Evolutionary conservation across 1,139 yeast genomes (phyloP), one percentile per base, ranked within the genome.

Genomic region (Geotrichum candidum): DNA sequence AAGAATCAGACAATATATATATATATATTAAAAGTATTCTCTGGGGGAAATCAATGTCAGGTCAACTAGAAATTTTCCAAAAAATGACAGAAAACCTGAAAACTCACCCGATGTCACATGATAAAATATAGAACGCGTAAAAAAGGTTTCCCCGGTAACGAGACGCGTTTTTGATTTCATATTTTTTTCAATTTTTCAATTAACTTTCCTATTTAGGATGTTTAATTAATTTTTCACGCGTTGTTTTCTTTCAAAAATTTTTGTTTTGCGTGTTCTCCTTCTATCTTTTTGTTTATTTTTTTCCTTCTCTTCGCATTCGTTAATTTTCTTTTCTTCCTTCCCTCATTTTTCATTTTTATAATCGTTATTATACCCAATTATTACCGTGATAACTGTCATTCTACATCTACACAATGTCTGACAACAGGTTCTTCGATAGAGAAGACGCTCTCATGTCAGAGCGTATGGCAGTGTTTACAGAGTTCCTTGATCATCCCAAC

Each of bases 381-480:
- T 38, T 38, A 38, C 18, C 6, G 18, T 38, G 18, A 38, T 15
- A 38, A 38, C 45, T 38, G 45, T 38, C 45, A 38, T 38, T 38
- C 4, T n/a, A 38, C 6, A 38, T 38, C 56, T 23, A 48, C 38
- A 58, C 25, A 18, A 60, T 60, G 62, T 45, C 62, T 22, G 51
- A 56, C 31, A 59, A 60, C 13, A 51, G 15, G n/a, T 60, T 56
- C 29, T 33, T 60, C 25, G 59, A 56, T 29, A 56, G 51, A 48
- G 56, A 33, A 29, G 59, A 60, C 53, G 62, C 62, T 25, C 59
- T 56, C 22, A 56, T 56, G 13, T 61, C 62, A 13, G 98, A 92
- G 73, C 84, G 97, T 68, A 90, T 89, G 50, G 85, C 96, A 72
- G 81, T 87, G 68, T 94, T 94, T 76, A 92, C 89, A 67, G 98